These are phyloP conservation scores for Diaporthe sp. DNA, from an alignment of 2,329 filamentous ascomycete species.

Conservation along the genomic window DNA sequence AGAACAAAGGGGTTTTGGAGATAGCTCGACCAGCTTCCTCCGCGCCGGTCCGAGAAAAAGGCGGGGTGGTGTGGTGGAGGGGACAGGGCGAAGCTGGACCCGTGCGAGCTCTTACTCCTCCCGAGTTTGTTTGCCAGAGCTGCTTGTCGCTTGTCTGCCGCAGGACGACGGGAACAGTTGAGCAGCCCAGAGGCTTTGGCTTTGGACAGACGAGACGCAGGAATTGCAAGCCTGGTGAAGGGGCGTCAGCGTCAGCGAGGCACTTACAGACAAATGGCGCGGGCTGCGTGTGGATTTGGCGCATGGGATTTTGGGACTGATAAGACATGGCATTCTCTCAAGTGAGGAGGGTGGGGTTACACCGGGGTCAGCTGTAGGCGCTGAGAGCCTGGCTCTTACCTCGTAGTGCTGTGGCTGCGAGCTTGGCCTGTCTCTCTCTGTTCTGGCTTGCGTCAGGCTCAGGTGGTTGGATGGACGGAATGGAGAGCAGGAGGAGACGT, in stretches of 20 bases:
- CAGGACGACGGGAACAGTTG: background rate
- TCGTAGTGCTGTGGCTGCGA: background rate
- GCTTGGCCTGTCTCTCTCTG: background rate
- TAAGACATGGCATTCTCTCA: slow-evolving; percentile 34
- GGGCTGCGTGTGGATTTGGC: slow-evolving; percentile 1
- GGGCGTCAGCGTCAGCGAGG: background rate
- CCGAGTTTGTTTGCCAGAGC: slow-evolving; percentile 14
- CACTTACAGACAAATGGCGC: slow-evolving; percentile 8
- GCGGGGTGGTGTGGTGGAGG: slow-evolving; percentile 36
- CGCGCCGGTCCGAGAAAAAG: slow-evolving; percentile 32
- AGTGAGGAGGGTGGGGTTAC: slow-evolving; percentile 34
- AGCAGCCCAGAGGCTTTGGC: background rate
- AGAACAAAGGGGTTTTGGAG: slow-evolving; percentile 24
- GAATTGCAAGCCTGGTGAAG: background rate
- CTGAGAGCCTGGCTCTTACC: slow-evolving; percentile 18
- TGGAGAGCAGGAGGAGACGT: background rate
- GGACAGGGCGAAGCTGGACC: slow-evolving; percentile 24
- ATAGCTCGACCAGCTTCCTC: slow-evolving; percentile 25
- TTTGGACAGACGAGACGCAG: background rate
- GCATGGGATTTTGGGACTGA: slow-evolving; percentile 30
- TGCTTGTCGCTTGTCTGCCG: background rate
- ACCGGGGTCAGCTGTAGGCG: background rate
- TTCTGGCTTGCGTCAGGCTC: background rate
- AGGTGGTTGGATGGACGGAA: background rate
- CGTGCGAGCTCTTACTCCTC: slow-evolving; percentile 4